Percentiles rank a stretch among this genome's conserved stretches.
Conservation (phyloP, 768 basidiomycete species). For the Gymnopilus dilepis region DNA sequence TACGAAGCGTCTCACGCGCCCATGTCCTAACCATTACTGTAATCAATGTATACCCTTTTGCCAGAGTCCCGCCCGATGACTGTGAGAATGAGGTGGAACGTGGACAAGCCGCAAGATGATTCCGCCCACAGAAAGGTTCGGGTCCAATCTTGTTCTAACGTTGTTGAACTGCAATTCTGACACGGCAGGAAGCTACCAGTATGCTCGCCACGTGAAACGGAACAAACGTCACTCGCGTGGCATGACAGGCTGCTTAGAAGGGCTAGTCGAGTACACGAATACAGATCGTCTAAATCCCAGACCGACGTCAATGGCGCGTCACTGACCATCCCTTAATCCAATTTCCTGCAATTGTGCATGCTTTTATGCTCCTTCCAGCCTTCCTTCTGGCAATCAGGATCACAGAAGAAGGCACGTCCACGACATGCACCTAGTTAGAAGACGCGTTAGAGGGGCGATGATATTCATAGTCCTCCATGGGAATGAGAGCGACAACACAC, state of each 20-base stretch:
- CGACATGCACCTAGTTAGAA: constrained; percentile 29
- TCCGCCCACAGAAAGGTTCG: too few species aligned
- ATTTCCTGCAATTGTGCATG: constrained; percentile 29
- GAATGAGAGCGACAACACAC: constrained; percentile 25
- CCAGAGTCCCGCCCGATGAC: too few species aligned
- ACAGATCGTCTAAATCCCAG: too few species aligned
- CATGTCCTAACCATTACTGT: background rate
- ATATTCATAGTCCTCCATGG: background rate
- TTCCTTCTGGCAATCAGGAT: constrained; percentile 31
- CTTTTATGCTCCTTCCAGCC: constrained; percentile 40
- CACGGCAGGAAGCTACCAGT: background rate
- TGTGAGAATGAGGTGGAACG: too few species aligned
- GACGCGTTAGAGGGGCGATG: background rate
- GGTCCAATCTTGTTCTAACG: constrained; percentile 7
- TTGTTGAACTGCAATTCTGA: too few species aligned
- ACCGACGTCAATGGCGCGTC: background rate
- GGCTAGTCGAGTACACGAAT: too few species aligned
- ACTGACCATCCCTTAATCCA: background rate
- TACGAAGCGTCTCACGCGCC: background rate
- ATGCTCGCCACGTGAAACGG: background rate
- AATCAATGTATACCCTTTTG: background rate
- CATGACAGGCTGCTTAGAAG: too few species aligned
- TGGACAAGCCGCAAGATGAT: too few species aligned
- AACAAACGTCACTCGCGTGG: constrained; percentile 3
- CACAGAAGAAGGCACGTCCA: constrained; percentile 35